phyloP scores from a whole-genome alignment of 1,139 yeast species.

The Nematodospora anomalae region DNA sequence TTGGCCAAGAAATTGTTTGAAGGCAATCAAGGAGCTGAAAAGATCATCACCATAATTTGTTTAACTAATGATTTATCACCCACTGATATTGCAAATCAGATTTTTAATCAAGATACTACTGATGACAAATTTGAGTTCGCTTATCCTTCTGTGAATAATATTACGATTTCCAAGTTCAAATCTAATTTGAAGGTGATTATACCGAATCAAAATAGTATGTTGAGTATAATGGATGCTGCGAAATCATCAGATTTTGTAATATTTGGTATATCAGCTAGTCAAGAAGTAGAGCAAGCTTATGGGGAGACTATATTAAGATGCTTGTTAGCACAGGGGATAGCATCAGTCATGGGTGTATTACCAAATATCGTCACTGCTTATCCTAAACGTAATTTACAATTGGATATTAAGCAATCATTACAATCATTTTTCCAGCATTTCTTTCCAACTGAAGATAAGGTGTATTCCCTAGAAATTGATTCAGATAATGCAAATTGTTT shows the following conservation, averaged over 20 bases:
- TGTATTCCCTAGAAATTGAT: constrained; percentile 66
- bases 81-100: constrained; percentile 52
- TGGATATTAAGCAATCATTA: constrained; percentile 76
- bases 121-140: constrained; percentile 34
- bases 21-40: constrained; percentile 78
- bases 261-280: constrained; percentile 79
- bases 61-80: constrained; percentile 72
- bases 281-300: constrained; percentile 72
- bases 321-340: constrained; percentile 88
- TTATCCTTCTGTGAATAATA: constrained; percentile 49
- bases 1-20: constrained; percentile 68
- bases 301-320: constrained; percentile 92
- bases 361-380: constrained; percentile 68
- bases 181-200: constrained; percentile 72
- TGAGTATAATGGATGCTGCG: constrained; percentile 80
- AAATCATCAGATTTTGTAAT: constrained; percentile 86
- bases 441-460: constrained; percentile 72
- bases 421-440: constrained; percentile 84
- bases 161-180: constrained; percentile 65
- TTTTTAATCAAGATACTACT: constrained; percentile 37
- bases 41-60: constrained; percentile 77
- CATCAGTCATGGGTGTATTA: constrained; percentile 77
- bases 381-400: constrained; percentile 74
- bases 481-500: constrained; percentile 72
- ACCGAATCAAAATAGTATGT: constrained; percentile 67